Percentiles rank a stretch among this genome's conserved stretches.
phyloP scores from a whole-genome alignment of 2,329 filamentous ascomycete species.

The Paramyrothecium roridum region DNA sequence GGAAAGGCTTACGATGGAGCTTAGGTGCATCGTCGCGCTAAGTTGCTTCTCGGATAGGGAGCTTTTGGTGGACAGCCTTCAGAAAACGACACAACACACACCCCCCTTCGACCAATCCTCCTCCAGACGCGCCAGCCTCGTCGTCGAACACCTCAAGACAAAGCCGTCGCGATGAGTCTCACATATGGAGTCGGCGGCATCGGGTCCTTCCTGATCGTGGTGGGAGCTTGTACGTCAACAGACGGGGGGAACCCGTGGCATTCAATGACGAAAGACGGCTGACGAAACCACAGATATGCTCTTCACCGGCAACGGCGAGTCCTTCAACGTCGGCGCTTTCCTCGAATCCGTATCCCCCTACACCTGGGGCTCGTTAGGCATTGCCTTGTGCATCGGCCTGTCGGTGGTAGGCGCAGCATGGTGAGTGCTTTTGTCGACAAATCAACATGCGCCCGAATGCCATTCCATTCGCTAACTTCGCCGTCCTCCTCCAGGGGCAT shows the following conservation, averaged over 20 bases:
- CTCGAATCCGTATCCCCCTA: conserved; percentile 92
- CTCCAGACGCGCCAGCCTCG: conserved; percentile 4
- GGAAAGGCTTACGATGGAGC: not conserved
- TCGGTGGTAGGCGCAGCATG: conserved; percentile 97
- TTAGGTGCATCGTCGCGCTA: not conserved
- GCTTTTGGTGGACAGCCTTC: not conserved
- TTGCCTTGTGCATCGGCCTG: conserved; percentile 89
- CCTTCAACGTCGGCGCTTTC: conserved; percentile 95
- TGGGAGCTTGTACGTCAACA: conserved; percentile 71
- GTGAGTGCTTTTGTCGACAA: conserved; percentile 48
- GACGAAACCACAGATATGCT: conserved; percentile 75
- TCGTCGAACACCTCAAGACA: conserved; percentile 15
- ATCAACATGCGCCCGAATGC: conserved; percentile 1
- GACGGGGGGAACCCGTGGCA: not conserved
- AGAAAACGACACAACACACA: not conserved
- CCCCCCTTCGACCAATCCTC: not conserved
- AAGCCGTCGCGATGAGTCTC: conserved; percentile 61
- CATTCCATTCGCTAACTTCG: conserved; percentile 11
- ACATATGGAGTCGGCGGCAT: conserved; percentile 67
- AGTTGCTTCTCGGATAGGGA: not conserved
- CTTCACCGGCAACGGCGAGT: conserved; percentile 92
- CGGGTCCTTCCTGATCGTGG: conserved; percentile 65
- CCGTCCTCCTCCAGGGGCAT: conserved; percentile 71
- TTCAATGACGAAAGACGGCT: conserved; percentile 13
- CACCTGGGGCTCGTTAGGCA: conserved; percentile 87